Evolutionary conservation across 805 yeast genomes (phyloP).

Genomic region (Saturnispora mendoncae): DNA sequence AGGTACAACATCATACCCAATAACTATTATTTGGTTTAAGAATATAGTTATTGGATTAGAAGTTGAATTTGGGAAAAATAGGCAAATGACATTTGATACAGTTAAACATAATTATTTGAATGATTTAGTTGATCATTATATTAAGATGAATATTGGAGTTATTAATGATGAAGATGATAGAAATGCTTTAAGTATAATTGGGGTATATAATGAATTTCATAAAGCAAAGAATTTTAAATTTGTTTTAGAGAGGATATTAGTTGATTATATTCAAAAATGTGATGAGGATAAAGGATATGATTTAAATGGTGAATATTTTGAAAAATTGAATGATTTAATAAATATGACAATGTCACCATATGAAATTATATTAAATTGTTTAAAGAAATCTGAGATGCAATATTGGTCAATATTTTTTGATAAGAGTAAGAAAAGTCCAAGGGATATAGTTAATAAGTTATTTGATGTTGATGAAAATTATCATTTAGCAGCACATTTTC

Average conservation of each 20-base stretch:
- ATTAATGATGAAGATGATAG: slow-evolving; percentile 14
- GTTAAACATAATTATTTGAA: slow-evolving; percentile 37
- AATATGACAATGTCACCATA: slow-evolving; percentile 25
- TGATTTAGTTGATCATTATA: slow-evolving; percentile 40
- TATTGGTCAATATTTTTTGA: slow-evolving; percentile 43
- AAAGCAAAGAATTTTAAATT: slow-evolving; percentile 37
- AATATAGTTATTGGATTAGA: slow-evolving; percentile 45
- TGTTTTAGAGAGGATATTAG: slow-evolving; percentile 41
- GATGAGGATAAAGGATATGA: slow-evolving; percentile 28
- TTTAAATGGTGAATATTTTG: slow-evolving; percentile 21
- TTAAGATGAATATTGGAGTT: slow-evolving; percentile 24
- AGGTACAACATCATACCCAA: slow-evolving; percentile 39
- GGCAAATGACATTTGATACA: slow-evolving; percentile 24
- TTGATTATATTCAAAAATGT: slow-evolving; percentile 28
- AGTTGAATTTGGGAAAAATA: slow-evolving; percentile 27
- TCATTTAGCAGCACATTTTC: slow-evolving; percentile 41
- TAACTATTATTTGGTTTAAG: slow-evolving; percentile 37
- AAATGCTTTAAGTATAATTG: slow-evolving; percentile 22
- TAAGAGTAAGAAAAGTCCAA: slow-evolving; percentile 35
- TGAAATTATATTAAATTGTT: slow-evolving; percentile 40
- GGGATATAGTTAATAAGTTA: slow-evolving; percentile 35
- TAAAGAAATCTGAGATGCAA: slow-evolving; percentile 44
- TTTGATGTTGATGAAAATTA: slow-evolving; percentile 31
- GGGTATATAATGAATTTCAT: slow-evolving; percentile 31
- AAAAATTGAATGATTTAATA: slow-evolving; percentile 26